Base-by-base conservation (phyloP, 73 alveolate genomes). In the Tetrahymena thermophila region DNA sequence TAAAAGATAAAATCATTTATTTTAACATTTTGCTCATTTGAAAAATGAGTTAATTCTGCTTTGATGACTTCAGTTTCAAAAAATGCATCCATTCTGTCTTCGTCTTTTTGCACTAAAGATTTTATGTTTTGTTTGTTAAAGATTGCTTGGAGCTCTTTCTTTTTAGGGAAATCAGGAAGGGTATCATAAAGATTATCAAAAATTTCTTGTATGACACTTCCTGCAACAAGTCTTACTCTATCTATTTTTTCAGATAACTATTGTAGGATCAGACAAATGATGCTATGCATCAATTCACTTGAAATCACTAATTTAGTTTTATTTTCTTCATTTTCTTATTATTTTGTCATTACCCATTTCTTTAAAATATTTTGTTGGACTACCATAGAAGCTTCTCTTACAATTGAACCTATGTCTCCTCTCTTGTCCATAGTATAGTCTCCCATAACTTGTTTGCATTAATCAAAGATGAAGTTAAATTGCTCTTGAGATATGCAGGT, bases 181-280 rank as follows among this genome's bases (percentile, higher is more conserved):
- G 25, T 28, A 4, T 44, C 85, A 11, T 85, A 85, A 34, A 94
- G 93, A 6, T 85, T 35, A 44, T 57, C 93, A 94, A 94, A 94
- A 71, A 94, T 85, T 17, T 94, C 96, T 85, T 94, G 42, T 23
- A 94, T 28, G 37, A 94, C 96, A 94, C 95, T 84, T 37, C 96
- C 96, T 43, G 96, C 96, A 38, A 94, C 93, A 43, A 94, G 93
- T 85, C 96, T 94, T 1, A 94, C 96, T 94, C 96, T 94, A 85
- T 94, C 96, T 35, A 94, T 94, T 23, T 94, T 94, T 94, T 94
- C 96, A 43, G 95, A 94, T 85, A 94, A 84, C 43, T 94, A 85
- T 43, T 94, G 28, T 13, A 94, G 50, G 43, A 94, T 44, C 10
- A 85, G 93, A 34, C 96, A 94, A 21, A 94, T 34, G n/a, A 94